These are phyloP conservation scores for Ustilago esculenta DNA, from an alignment of 1,284 basidiomycete species.

Conservation along the genomic window DNA sequence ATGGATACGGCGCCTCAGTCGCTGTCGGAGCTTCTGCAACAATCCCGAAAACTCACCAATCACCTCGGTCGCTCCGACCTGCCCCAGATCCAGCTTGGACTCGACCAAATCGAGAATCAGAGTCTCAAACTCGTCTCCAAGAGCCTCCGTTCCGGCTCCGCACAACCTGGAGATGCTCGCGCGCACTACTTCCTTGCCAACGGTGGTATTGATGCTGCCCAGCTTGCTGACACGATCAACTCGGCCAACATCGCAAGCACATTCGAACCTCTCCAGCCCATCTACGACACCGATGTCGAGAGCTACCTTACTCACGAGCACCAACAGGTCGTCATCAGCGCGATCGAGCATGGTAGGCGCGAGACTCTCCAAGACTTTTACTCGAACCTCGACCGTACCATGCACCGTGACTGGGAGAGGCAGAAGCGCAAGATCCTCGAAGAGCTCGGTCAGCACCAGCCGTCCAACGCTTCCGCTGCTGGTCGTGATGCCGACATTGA, in stretches of 20 bases:
- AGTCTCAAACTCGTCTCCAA: constrained; percentile 63
- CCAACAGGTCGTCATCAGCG: constrained; percentile 90
- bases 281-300: constrained; percentile 88
- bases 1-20: constrained; percentile 55
- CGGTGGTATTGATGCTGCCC: constrained; percentile 85
- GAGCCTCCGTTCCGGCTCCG: constrained; percentile 70
- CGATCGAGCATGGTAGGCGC: constrained; percentile 86
- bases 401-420: constrained; percentile 84
- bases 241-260: constrained; percentile 84
- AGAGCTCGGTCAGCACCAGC: constrained; percentile 75
- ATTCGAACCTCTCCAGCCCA: constrained; percentile 85
- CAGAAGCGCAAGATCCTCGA: constrained; percentile 90
- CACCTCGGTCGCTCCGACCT: constrained; percentile 73
- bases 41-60: constrained; percentile 64
- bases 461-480: constrained; percentile 14
- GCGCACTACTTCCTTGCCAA: constrained; percentile 77
- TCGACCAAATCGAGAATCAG: constrained; percentile 91
- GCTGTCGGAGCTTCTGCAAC: constrained; percentile 62
- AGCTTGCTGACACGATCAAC: constrained; percentile 80
- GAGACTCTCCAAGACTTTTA: constrained; percentile 89
- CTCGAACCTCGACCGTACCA: constrained; percentile 78
- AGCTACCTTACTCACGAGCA: constrained; percentile 85
- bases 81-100: constrained; percentile 83
- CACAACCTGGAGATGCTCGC: constrained; percentile 69
- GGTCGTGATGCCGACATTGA: constrained; percentile 19